These are phyloP conservation scores for Leavenworthia alabamica DNA, from an alignment of 345 rosid genomes.

Conservation along the genomic window DNA sequence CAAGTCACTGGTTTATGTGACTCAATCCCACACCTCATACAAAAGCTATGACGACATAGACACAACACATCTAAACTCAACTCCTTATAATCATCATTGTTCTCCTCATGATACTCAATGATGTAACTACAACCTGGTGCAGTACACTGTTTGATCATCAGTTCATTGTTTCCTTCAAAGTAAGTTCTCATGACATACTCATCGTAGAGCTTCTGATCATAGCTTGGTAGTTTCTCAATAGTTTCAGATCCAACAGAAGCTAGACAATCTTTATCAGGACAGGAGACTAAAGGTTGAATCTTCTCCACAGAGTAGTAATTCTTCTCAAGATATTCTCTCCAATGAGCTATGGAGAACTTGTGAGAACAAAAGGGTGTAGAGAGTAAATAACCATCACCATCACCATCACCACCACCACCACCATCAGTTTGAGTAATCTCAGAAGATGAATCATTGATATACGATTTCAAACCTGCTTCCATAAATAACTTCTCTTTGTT, in stretches of 20 bases:
- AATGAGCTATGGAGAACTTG: background rate
- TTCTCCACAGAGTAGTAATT: background rate
- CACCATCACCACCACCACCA: background rate
- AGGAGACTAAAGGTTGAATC: background rate
- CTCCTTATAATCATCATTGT: background rate
- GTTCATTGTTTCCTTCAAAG: background rate
- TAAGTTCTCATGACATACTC: conserved; percentile 4
- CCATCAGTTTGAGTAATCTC: too few species aligned
- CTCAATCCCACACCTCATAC: conserved; percentile 20
- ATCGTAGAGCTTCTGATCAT: background rate
- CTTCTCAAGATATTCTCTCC: conserved; percentile 12
- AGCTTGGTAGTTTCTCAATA: background rate
- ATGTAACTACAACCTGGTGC: background rate
- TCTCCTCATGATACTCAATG: background rate
- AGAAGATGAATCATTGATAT: background rate
- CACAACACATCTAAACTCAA: conserved; percentile 12
- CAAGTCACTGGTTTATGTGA: conserved; percentile 29
- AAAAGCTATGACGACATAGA: conserved; percentile 21
- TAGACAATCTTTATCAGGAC: conserved; percentile 5
- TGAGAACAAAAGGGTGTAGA: conserved; percentile 26
- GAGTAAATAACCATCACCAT: background rate
- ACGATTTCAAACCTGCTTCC: conserved; percentile 7
- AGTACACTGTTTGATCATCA: conserved; percentile 17
- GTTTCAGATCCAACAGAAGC: conserved; percentile 19
- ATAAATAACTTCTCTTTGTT: background rate